Percentiles rank a stretch among this genome's conserved stretches.
These are phyloP conservation scores for Blastobotrys proliferans DNA, from an alignment of 1,139 yeast genomes.

Conservation along the genomic window DNA sequence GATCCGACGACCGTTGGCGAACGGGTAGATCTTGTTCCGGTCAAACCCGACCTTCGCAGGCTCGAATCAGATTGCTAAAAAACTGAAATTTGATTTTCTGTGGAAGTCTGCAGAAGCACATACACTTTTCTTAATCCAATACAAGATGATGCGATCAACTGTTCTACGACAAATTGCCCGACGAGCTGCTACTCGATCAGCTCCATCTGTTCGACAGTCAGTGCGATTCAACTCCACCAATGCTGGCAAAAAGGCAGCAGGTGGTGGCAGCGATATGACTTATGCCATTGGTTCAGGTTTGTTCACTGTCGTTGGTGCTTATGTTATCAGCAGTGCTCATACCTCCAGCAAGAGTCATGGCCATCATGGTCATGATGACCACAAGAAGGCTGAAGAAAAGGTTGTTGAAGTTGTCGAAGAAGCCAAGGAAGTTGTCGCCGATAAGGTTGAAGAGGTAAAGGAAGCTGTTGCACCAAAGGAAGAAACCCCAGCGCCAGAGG, in stretches of 20 bases:
- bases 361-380: constrained; percentile 1
- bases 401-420: constrained; percentile 1
- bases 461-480: not conserved
- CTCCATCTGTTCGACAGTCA: constrained; percentile 1
- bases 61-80: too few relatives aligned
- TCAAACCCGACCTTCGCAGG: too few relatives aligned
- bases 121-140: too few relatives aligned
- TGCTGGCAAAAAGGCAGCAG: not conserved
- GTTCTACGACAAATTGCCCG: constrained; percentile 5
- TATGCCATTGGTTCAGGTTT: constrained; percentile 6
- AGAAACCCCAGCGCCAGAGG: constrained; percentile 1
- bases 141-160: constrained; percentile 8
- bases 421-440: constrained; percentile 8
- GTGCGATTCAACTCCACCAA: constrained; percentile 8
- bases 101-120: too few relatives aligned
- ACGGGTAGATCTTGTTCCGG: too few relatives aligned
- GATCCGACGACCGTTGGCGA: too few relatives aligned
- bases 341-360: constrained; percentile 5
- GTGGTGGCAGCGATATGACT: constrained; percentile 3
- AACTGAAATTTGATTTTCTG: too few relatives aligned
- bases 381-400: constrained; percentile 3
- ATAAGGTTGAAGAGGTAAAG: constrained; percentile 7
- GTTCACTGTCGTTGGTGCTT: constrained; percentile 9
- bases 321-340: constrained; percentile 7
- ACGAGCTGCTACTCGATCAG: constrained; percentile 5